A percentile compares a stretch with the other conserved stretches of the same genome.
Conservation (phyloP, 2,329 filamentous ascomycete species). For the Aspergillus sp. region DNA sequence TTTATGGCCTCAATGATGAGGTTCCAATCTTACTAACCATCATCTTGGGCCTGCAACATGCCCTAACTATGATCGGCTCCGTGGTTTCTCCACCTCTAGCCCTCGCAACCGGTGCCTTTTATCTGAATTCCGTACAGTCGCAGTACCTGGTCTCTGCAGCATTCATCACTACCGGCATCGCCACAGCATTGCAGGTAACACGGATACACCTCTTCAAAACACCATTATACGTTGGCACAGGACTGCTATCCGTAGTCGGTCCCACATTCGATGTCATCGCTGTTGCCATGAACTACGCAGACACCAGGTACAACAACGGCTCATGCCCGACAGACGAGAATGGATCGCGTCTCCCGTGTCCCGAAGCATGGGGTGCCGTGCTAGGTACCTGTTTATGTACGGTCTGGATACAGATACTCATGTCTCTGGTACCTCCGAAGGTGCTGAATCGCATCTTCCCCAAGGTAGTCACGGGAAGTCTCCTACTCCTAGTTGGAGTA, state of each 20-base stretch:
- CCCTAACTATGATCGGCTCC: constrained; percentile 73
- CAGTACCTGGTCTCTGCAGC: constrained; percentile 80
- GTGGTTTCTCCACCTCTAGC: constrained; percentile 80
- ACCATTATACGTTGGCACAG: constrained; percentile 76
- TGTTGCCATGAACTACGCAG: constrained; percentile 69
- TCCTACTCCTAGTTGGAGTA: constrained; percentile 71
- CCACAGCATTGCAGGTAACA: constrained; percentile 76
- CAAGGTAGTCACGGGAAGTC: constrained; percentile 74
- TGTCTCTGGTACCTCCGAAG: constrained; percentile 73
- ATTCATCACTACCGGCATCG: constrained; percentile 74
- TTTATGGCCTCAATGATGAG: constrained; percentile 78
- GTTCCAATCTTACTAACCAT: constrained; percentile 76
- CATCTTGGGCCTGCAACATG: constrained; percentile 76
- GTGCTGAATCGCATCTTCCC: constrained; percentile 74
- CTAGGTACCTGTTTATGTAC: constrained; percentile 69
- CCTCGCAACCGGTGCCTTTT: constrained; percentile 63
- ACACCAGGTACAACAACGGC: constrained; percentile 74
- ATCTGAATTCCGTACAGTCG: constrained; percentile 61
- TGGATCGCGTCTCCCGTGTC: constrained; percentile 71
- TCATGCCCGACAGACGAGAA: constrained; percentile 62
- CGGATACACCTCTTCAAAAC: constrained; percentile 72
- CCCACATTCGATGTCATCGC: constrained; percentile 77
- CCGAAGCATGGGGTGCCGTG: constrained; percentile 73
- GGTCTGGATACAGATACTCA: constrained; percentile 68
- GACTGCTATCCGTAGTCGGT: constrained; percentile 76